phyloP scores from a whole-genome alignment of 306 rosid genomes.

The Echinosophora koreensis region DNA sequence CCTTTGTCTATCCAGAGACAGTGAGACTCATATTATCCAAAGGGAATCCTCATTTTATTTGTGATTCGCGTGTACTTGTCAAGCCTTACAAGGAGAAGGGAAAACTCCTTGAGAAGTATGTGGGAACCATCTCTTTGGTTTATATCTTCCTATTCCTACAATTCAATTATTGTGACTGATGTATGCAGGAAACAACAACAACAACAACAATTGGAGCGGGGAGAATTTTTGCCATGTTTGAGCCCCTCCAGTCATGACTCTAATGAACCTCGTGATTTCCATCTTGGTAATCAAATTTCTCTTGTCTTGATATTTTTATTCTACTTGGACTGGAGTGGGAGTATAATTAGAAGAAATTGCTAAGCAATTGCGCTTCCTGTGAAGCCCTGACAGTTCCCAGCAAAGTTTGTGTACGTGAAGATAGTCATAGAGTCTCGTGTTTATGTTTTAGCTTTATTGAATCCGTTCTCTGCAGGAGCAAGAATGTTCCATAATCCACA shows the following conservation, averaged over 20 bases:
- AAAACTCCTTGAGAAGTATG: constrained; percentile 74
- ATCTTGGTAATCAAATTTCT: constrained; percentile 53
- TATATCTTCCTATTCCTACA: constrained; percentile 15
- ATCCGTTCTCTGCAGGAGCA: constrained; percentile 56
- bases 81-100: constrained; percentile 94
- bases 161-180: constrained; percentile 1
- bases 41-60: constrained; percentile 88
- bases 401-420: not conserved
- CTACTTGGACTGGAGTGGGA: not conserved
- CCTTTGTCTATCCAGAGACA: constrained; percentile 83
- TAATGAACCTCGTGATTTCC: constrained; percentile 41
- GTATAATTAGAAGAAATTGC: not conserved
- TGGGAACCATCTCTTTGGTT: not conserved
- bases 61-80: constrained; percentile 86
- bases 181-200: constrained; percentile 48
- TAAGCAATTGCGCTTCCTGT: not conserved
- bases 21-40: constrained; percentile 71
- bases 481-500: constrained; percentile 65
- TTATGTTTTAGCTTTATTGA: not conserved
- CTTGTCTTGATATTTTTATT: not conserved
- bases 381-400: not conserved
- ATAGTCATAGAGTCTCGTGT: not conserved
- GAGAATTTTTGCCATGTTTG: constrained; percentile 41
- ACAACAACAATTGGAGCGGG: constrained; percentile 47
- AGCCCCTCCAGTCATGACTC: constrained; percentile 40